phyloP scores from a whole-genome alignment of 1,284 basidiomycete genomes.

The Sanghuangporus sanghuang region DNA sequence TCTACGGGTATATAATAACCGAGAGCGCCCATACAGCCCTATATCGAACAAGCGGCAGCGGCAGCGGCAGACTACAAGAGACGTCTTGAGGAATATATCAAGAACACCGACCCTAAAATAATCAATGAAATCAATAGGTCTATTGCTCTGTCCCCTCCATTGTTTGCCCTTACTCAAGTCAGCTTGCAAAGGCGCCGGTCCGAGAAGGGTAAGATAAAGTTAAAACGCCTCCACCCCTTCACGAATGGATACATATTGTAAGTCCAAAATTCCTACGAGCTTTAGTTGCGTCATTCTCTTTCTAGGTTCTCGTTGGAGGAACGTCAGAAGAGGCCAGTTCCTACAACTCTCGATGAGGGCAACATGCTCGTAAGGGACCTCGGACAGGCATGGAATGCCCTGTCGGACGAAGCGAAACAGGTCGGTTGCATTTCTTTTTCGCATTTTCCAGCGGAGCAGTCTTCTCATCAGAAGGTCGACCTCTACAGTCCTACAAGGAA shows the following conservation, averaged over 20 bases:
- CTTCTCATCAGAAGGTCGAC: background rate
- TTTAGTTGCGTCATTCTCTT: background rate
- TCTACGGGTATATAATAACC: background rate
- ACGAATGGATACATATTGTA: background rate
- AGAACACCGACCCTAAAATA: slow-evolving; percentile 14
- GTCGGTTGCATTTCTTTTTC: background rate
- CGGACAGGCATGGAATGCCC: background rate
- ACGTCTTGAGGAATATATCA: slow-evolving; percentile 15
- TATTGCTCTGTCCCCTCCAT: background rate
- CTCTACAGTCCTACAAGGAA: background rate
- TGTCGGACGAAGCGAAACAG: slow-evolving; percentile 3
- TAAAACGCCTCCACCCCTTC: background rate
- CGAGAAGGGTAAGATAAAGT: slow-evolving; percentile 5
- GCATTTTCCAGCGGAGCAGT: background rate
- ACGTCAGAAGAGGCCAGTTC: background rate
- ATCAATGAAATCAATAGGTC: slow-evolving; percentile 17
- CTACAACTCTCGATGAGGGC: background rate
- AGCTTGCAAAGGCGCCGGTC: slow-evolving; percentile 4
- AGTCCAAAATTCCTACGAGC: background rate
- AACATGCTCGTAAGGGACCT: background rate
- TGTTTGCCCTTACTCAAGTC: background rate
- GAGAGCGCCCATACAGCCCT: background rate
- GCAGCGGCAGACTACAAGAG: slow-evolving; percentile 7
- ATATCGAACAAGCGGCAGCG: slow-evolving; percentile 1
- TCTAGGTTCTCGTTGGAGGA: background rate